A percentile compares a stretch with the other conserved stretches of the same genome.
phyloP scores from a whole-genome alignment of 2,329 filamentous ascomycete species.

The Fusarium veterinarium region DNA sequence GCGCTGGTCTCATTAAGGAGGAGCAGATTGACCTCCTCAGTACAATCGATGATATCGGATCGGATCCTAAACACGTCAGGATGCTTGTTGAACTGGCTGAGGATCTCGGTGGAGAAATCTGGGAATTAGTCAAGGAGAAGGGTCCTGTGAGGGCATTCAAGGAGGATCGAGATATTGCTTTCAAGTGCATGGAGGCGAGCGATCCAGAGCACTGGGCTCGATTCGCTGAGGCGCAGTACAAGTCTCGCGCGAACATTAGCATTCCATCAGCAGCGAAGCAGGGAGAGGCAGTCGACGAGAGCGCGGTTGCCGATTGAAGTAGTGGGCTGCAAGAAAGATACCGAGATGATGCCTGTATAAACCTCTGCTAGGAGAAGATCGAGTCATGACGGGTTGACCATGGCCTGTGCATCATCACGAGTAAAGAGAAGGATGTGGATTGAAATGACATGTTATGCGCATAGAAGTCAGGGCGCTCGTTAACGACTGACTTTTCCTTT shows the following conservation, averaged over 20 bases:
- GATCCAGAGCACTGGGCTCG: constrained; percentile 75
- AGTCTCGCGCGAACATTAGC: constrained; percentile 65
- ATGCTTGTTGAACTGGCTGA: constrained; percentile 72
- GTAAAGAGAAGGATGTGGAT: constrained; percentile 12
- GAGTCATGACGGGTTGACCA: constrained; percentile 4
- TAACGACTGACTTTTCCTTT: constrained; percentile 23
- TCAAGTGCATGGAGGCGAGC: constrained; percentile 63
- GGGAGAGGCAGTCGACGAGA: constrained; percentile 51
- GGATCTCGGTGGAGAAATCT: constrained; percentile 69
- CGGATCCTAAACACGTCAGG: constrained; percentile 62
- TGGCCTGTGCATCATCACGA: constrained; percentile 13
- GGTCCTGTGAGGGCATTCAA: constrained; percentile 72
- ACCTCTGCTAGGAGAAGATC: background rate
- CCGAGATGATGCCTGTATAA: background rate
- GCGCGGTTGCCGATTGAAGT: constrained; percentile 55
- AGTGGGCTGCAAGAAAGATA: background rate
- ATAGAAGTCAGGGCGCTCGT: constrained; percentile 45
- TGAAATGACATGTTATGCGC: constrained; percentile 24
- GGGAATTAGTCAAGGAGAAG: constrained; percentile 65
- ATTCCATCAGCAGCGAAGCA: constrained; percentile 45
- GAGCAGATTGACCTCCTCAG: constrained; percentile 64
- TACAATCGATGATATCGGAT: constrained; percentile 61
- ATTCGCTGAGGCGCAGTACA: constrained; percentile 71
- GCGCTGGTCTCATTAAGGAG: constrained; percentile 62
- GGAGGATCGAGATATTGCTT: constrained; percentile 64